A percentile compares a stretch with the other conserved stretches of the same genome.
Evolutionary conservation across 257 asterid genomes (phyloP).

Genomic region (Nicotiana noctiflora): DNA sequence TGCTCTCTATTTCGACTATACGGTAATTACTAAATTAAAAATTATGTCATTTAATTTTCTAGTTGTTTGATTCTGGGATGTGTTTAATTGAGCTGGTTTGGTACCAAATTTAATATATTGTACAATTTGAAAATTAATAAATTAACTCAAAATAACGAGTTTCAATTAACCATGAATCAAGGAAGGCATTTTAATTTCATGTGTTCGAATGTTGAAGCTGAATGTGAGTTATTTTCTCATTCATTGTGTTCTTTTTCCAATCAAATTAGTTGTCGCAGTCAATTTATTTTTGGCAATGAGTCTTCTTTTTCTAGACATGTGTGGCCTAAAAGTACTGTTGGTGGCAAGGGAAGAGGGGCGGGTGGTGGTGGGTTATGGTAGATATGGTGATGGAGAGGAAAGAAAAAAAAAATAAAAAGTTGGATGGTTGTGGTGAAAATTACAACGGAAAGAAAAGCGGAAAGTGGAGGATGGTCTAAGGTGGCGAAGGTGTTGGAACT

Average conservation of each 20-base stretch:
- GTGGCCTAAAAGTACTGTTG: neutral
- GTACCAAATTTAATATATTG: neutral
- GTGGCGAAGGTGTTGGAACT: too few species aligned
- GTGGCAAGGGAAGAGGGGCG: too few species aligned
- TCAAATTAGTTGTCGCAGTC: neutral
- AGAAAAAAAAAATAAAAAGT: too few species aligned
- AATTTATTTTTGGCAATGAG: neutral
- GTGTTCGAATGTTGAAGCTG: neutral
- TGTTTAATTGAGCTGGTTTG: neutral
- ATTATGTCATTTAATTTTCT: neutral
- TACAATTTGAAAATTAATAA: neutral
- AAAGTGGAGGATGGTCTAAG: too few species aligned
- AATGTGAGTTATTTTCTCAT: neutral
- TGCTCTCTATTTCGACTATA: neutral
- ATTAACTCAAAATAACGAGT: neutral
- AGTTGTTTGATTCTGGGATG: neutral
- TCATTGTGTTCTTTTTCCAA: neutral
- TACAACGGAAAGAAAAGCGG: too few species aligned
- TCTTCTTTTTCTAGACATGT: neutral
- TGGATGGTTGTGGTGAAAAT: too few species aligned
- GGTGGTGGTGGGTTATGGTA: too few species aligned
- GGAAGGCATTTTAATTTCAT: neutral
- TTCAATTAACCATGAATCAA: neutral
- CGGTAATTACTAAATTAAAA: neutral
- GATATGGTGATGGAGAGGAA: neutral